Percentiles rank a stretch among this genome's conserved stretches.
phyloP scores from a whole-genome alignment of 345 rosid genomes.

The Murraya koenigii region DNA sequence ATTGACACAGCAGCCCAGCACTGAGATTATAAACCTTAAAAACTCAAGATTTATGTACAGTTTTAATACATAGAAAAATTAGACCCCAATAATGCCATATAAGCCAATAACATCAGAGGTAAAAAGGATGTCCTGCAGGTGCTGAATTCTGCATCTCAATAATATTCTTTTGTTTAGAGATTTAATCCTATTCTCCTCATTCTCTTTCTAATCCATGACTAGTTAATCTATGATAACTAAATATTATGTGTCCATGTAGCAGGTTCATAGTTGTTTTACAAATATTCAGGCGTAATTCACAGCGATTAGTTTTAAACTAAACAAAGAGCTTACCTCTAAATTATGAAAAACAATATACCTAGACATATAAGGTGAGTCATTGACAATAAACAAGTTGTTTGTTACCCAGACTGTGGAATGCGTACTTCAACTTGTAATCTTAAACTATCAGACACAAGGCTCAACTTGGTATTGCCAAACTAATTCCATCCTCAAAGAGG shows the following conservation, averaged over 20 bases:
- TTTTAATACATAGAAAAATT: not conserved
- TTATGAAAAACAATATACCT: not conserved
- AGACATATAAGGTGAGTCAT: not conserved
- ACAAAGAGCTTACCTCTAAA: not conserved
- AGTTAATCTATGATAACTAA: not conserved
- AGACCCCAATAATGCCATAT: not conserved
- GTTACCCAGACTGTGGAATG: not conserved
- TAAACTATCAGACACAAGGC: not conserved
- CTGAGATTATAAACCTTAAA: no score
- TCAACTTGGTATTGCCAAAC: not conserved
- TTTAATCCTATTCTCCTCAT: not conserved
- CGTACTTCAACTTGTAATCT: not conserved
- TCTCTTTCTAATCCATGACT: not conserved
- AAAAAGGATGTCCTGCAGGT: not conserved
- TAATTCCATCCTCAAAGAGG: not conserved
- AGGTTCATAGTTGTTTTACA: no score
- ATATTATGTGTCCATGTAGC: no score
- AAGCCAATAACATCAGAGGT: not conserved
- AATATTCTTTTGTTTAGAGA: not conserved
- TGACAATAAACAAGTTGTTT: not conserved
- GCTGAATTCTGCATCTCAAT: not conserved
- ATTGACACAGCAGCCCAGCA: no score
- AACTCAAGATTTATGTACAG: not conserved
- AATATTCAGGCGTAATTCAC: not conserved
- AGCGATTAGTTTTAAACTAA: not conserved